Evolutionary conservation across 306 rosid genomes (phyloP).

Genomic region (Trifolium fragiferum): DNA sequence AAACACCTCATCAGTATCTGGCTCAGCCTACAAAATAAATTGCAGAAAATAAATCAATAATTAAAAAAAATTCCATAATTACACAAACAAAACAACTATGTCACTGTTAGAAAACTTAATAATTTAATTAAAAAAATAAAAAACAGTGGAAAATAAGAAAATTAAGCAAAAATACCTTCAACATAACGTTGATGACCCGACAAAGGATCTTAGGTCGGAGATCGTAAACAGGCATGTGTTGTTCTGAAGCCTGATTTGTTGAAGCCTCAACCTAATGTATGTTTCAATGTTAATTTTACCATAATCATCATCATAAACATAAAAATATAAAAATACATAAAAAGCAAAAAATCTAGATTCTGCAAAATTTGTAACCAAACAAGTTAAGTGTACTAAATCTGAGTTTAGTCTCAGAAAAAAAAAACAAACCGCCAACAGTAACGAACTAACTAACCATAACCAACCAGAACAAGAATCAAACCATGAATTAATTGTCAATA

Average conservation of each 20-base stretch:
- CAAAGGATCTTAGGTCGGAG: slow-evolving; percentile 86
- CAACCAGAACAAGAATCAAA: slow-evolving; percentile 6
- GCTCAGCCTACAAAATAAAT: slow-evolving; percentile 72
- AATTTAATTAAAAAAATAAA: background rate
- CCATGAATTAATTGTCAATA: background rate
- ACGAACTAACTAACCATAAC: background rate
- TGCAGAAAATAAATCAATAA: background rate
- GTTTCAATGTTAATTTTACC: slow-evolving; percentile 9
- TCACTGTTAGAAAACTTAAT: background rate
- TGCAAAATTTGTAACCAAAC: background rate
- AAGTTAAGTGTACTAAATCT: background rate
- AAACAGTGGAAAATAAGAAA: background rate
- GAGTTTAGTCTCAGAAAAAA: background rate
- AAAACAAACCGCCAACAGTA: background rate
- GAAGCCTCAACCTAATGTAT: slow-evolving; percentile 87
- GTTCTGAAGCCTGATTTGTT: slow-evolving; percentile 88
- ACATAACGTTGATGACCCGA: slow-evolving; percentile 75
- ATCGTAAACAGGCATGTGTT: slow-evolving; percentile 85
- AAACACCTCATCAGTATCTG: slow-evolving; percentile 94
- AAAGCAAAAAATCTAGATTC: background rate
- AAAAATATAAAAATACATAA: background rate
- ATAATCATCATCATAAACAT: slow-evolving; percentile 6
- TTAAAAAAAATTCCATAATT: background rate
- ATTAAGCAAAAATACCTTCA: slow-evolving; percentile 62
- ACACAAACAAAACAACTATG: background rate